Percentiles rank a stretch among this genome's conserved stretches.
phyloP scores from a whole-genome alignment of 176 grass and related monocot species.

The Zea luxurians region DNA sequence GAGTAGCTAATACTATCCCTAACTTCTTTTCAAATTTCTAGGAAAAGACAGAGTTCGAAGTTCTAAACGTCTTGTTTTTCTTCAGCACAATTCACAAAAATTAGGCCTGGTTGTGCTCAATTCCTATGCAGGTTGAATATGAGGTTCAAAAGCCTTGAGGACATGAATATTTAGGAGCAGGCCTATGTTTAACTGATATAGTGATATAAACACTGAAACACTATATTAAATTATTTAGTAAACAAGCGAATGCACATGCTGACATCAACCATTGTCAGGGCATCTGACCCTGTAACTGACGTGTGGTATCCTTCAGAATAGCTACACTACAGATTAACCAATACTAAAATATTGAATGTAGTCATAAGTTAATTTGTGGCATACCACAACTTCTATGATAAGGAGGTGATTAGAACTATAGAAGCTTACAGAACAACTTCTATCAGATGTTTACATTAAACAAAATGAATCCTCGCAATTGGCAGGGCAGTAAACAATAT shows the following conservation, averaged over 20 bases:
- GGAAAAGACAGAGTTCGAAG: background rate
- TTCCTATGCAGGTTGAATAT: background rate
- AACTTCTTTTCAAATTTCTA: background rate
- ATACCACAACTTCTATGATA: background rate
- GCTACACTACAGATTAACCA: background rate
- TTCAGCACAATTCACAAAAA: background rate
- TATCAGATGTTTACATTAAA: background rate
- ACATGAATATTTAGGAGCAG: background rate
- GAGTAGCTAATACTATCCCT: background rate
- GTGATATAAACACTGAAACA: background rate
- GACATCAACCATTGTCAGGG: background rate
- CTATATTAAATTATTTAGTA: background rate
- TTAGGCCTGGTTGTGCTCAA: no score
- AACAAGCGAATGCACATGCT: background rate
- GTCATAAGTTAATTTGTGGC: background rate
- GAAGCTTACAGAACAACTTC: background rate
- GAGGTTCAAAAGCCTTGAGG: background rate
- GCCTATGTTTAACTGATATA: background rate
- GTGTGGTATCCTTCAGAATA: background rate
- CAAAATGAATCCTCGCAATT: background rate
- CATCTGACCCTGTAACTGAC: background rate
- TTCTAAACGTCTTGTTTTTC: background rate
- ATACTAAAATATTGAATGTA: background rate
- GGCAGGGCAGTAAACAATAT: background rate
- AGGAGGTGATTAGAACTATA: background rate